These are phyloP conservation scores for Termitomyces sp. DNA, from an alignment of 768 basidiomycete genomes.

Conservation along the genomic window DNA sequence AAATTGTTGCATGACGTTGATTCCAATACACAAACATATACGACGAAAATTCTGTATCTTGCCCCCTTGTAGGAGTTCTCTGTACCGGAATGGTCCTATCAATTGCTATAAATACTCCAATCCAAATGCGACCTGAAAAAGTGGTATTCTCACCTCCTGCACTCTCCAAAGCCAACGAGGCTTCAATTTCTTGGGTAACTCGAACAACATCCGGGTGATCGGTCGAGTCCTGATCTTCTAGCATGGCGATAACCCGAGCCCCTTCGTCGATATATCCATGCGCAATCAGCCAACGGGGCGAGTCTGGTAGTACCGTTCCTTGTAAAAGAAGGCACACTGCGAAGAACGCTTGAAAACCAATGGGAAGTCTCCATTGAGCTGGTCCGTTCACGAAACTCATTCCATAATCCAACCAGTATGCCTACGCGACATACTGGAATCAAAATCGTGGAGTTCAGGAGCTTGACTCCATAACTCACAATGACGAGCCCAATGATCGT, in stretches of 20 bases:
- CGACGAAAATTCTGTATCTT: conserved; percentile 34
- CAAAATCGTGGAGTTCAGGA: neutral
- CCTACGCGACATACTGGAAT: conserved; percentile 13
- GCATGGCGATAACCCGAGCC: conserved; percentile 28
- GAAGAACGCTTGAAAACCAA: conserved; percentile 37
- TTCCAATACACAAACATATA: conserved; percentile 33
- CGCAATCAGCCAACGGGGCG: conserved; percentile 37
- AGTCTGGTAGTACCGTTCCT: conserved; percentile 31
- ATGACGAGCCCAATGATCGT: conserved; percentile 38
- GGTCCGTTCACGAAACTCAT: conserved; percentile 32
- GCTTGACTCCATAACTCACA: conserved; percentile 15
- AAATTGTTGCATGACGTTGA: conserved; percentile 41
- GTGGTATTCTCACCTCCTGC: conserved; percentile 25
- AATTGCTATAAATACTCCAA: neutral
- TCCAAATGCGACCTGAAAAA: neutral
- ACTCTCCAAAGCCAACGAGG: conserved; percentile 32
- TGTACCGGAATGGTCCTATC: conserved; percentile 33
- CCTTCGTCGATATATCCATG: conserved; percentile 33
- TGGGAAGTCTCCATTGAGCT: conserved; percentile 23
- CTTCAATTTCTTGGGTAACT: conserved; percentile 32
- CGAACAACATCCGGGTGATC: conserved; percentile 31
- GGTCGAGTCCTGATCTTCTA: conserved; percentile 27
- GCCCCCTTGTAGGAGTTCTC: conserved; percentile 31
- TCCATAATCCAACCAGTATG: conserved; percentile 40
- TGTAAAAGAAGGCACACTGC: conserved; percentile 34